Percentiles rank a stretch among this genome's conserved stretches.
Conservation (phyloP, 2,329 filamentous ascomycete genomes). For the Pseudogymnoascus sp. region DNA sequence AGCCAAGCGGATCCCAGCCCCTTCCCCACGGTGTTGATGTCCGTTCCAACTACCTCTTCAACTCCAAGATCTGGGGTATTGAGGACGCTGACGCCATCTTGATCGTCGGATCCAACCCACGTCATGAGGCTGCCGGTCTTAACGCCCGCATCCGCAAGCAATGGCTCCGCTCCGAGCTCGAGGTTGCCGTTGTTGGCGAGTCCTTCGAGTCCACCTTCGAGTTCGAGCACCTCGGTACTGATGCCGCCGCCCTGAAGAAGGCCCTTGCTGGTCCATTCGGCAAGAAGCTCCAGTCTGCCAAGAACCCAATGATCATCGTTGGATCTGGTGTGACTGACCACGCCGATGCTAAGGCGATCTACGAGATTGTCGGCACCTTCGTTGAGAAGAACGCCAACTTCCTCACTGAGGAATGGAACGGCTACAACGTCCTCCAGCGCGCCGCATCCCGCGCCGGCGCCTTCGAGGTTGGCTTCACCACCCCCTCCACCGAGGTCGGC, state of each 20-base stretch:
- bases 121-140: slow-evolving; percentile 88
- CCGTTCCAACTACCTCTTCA: slow-evolving; percentile 92
- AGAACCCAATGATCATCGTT: slow-evolving; percentile 94
- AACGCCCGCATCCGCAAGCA: slow-evolving; percentile 97
- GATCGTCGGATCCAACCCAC: slow-evolving; percentile 88
- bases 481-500: slow-evolving; percentile 72
- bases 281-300: slow-evolving; percentile 79
- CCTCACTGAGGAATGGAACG: slow-evolving; percentile 85
- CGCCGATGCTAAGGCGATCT: slow-evolving; percentile 82
- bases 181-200: slow-evolving; percentile 87
- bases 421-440: slow-evolving; percentile 93
- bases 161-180: slow-evolving; percentile 89
- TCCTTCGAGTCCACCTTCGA: slow-evolving; percentile 91
- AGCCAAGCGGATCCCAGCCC: slow-evolving; percentile 72
- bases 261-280: slow-evolving; percentile 81
- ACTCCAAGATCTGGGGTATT: slow-evolving; percentile 87
- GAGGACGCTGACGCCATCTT: slow-evolving; percentile 91
- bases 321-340: slow-evolving; percentile 90
- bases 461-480: slow-evolving; percentile 91
- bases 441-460: slow-evolving; percentile 87
- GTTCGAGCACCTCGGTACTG: slow-evolving; percentile 79
- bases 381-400: slow-evolving; percentile 95
- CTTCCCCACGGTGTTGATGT: slow-evolving; percentile 89
- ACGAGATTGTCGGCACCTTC: slow-evolving; percentile 81
- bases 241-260: slow-evolving; percentile 72